Evolutionary conservation across 2,329 filamentous ascomycete genomes (phyloP), one percentile per base, ranked within the genome.

Genomic region (Clonostachys byssicola): DNA sequence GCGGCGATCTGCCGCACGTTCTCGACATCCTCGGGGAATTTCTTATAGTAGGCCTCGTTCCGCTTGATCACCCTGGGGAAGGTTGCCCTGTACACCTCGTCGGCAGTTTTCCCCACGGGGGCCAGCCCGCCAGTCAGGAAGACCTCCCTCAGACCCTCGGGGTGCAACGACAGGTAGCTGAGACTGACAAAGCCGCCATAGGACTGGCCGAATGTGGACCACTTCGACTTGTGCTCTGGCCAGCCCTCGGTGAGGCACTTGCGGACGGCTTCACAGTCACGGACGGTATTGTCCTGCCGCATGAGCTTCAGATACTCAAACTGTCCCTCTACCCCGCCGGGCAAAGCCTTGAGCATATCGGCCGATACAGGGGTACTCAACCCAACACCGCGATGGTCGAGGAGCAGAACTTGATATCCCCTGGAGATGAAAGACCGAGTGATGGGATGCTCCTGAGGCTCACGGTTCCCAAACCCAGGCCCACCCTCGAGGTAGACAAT

Each of bases 351-450:
- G 17, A 96, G 75, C 7, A 86, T 90, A 9, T 78, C 80, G 9
- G 88, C 82, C 2, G 87, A 87, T 40, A 96, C 80, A 1, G 92
- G 87, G 3, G 83, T 88, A 60, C 89, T 95, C 44, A 95, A 71
- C 2, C 92, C 92, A 4, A 90, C 95, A 12, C 92, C 92, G 44
- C 92, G 83, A 63, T 96, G 92, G 64, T 97, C 92, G n/a, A 97
- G 77, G 53, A 87, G 85, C 3, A 97, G 78, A 42, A 90, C 73
- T 64, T 95, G 88, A 60, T 96, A 96, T 14, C 92, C 92, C 52
- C 85, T 85, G 50, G 85, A 82, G 6, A 96, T 75, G 47, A 90
- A 77, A 33, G 77, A 72, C 34, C 82, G 78, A n/a, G 88, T 87
- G 60, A 90, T 80, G 8, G 83, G 73, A 51, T 83, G 80, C 49